A percentile compares a stretch with the other conserved stretches of the same genome.
phyloP scores from a whole-genome alignment of 2,329 filamentous ascomycete genomes.

The Metarhizium anisopliae region DNA sequence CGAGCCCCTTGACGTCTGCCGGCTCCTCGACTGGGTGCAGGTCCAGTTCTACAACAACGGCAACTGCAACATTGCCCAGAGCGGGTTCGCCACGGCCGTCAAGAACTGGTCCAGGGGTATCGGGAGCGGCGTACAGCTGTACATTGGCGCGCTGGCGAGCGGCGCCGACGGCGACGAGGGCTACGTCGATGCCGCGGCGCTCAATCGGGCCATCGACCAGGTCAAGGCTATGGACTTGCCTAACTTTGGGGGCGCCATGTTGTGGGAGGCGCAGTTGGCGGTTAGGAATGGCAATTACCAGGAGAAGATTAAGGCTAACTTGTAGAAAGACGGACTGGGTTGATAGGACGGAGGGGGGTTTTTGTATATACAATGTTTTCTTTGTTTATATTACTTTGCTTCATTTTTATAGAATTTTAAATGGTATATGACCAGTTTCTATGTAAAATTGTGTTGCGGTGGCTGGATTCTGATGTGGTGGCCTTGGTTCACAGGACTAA shows the following conservation, averaged over 20 bases:
- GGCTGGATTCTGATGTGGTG: too few relatives aligned
- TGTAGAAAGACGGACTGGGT: too few relatives aligned
- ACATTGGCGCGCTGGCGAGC: conserved; percentile 49
- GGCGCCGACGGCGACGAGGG: conserved; percentile 40
- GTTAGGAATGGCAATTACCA: conserved; percentile 38
- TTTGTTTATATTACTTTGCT: too few relatives aligned
- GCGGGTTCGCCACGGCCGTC: conserved; percentile 37
- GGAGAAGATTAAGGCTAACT: too few relatives aligned
- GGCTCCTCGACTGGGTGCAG: conserved; percentile 41
- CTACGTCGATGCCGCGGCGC: conserved; percentile 35
- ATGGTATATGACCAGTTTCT: too few relatives aligned
- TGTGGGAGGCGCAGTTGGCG: conserved; percentile 55
- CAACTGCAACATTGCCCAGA: conserved; percentile 44
- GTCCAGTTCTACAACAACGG: conserved; percentile 61
- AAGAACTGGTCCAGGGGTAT: too few relatives aligned
- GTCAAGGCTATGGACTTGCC: conserved; percentile 11
- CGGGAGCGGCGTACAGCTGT: conserved; percentile 40
- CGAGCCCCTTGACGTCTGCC: conserved; percentile 22
- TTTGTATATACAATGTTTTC: too few relatives aligned
- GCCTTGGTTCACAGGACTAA: too few relatives aligned
- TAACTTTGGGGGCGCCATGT: conserved; percentile 57
- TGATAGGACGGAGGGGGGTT: too few relatives aligned
- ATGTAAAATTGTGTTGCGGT: too few relatives aligned
- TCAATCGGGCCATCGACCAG: conserved; percentile 17
- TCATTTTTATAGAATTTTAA: too few relatives aligned